phyloP scores from a whole-genome alignment of 2,329 filamentous ascomycete genomes.

The Colletotrichum tanaceti region DNA sequence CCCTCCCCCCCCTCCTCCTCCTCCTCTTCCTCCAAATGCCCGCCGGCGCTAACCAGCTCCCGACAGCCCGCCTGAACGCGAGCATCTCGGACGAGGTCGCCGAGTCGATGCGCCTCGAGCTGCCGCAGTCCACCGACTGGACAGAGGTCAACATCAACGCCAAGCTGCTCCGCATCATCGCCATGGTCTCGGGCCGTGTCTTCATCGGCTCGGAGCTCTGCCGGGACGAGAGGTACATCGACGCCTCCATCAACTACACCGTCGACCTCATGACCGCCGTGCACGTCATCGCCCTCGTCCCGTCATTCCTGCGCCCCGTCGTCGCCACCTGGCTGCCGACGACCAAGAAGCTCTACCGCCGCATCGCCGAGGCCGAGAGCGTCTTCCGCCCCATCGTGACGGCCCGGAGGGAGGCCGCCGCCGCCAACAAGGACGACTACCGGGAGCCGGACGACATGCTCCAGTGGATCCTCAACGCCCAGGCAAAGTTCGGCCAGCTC shows the following conservation, averaged over 20 bases:
- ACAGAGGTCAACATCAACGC: slow-evolving; percentile 53
- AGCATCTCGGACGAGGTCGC: slow-evolving; percentile 50
- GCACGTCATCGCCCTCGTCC: slow-evolving; percentile 17
- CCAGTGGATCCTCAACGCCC: slow-evolving; percentile 59
- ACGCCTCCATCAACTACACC: slow-evolving; percentile 58
- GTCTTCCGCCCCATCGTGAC: slow-evolving; percentile 53
- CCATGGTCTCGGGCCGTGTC: slow-evolving; percentile 58
- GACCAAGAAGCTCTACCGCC: slow-evolving; percentile 49
- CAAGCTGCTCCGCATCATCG: slow-evolving; percentile 59
- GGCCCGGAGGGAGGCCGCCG: slow-evolving; percentile 44
- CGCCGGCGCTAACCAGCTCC: neutral
- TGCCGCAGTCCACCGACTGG: slow-evolving; percentile 55
- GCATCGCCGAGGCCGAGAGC: slow-evolving; percentile 48
- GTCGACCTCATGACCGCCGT: slow-evolving; percentile 45
- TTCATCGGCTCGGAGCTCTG: slow-evolving; percentile 62
- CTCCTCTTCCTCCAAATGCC: too few species aligned
- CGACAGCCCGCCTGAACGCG: slow-evolving; percentile 51
- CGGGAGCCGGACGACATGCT: slow-evolving; percentile 59
- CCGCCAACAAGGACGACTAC: slow-evolving; percentile 8
- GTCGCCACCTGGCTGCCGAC: slow-evolving; percentile 50
- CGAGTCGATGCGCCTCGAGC: slow-evolving; percentile 48
- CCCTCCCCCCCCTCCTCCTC: too few species aligned
- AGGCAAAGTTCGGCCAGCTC: slow-evolving; percentile 49
- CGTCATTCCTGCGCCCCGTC: slow-evolving; percentile 50
- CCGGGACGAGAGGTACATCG: slow-evolving; percentile 57